Evolutionary conservation across 129 eudicot genomes (phyloP).

Genomic region (Tagetes patula): DNA sequence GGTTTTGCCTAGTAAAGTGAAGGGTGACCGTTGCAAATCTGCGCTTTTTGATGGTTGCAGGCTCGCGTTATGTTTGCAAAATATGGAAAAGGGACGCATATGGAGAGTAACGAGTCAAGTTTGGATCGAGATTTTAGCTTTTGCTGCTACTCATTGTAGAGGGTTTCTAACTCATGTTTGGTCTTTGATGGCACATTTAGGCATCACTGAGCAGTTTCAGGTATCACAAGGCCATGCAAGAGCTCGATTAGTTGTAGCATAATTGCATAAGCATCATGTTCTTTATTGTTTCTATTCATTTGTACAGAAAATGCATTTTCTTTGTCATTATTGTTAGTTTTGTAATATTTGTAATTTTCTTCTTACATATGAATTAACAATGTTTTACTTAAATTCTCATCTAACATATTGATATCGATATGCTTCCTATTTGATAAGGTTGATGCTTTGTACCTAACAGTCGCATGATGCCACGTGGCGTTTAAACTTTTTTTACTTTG

Average conservation of each 20-base stretch:
- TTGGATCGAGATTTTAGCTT: conserved; percentile 51
- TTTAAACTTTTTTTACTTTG: too few relatives aligned
- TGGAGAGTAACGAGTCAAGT: too few relatives aligned
- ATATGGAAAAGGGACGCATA: conserved; percentile 10
- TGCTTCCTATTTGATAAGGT: too few relatives aligned
- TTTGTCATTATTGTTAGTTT: neutral
- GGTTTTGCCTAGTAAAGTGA: conserved; percentile 39
- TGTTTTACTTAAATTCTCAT: too few relatives aligned
- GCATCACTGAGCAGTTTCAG: neutral
- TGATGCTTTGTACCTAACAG: too few relatives aligned
- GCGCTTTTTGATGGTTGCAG: conserved; percentile 51
- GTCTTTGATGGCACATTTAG: neutral
- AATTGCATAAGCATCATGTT: neutral
- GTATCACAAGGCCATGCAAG: conserved; percentile 60
- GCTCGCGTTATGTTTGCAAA: neutral
- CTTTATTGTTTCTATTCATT: neutral
- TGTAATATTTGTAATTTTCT: too few relatives aligned
- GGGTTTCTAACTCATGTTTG: conserved; percentile 24
- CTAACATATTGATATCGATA: too few relatives aligned
- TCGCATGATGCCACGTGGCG: too few relatives aligned
- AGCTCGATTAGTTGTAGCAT: conserved; percentile 26
- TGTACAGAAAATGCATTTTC: neutral
- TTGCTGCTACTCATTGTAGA: conserved; percentile 44
- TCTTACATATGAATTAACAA: too few relatives aligned
- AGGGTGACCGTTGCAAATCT: conserved; percentile 54